Conservation (phyloP, 495 filamentous ascomycete species). For the Daldinia vernicosa region DNA sequence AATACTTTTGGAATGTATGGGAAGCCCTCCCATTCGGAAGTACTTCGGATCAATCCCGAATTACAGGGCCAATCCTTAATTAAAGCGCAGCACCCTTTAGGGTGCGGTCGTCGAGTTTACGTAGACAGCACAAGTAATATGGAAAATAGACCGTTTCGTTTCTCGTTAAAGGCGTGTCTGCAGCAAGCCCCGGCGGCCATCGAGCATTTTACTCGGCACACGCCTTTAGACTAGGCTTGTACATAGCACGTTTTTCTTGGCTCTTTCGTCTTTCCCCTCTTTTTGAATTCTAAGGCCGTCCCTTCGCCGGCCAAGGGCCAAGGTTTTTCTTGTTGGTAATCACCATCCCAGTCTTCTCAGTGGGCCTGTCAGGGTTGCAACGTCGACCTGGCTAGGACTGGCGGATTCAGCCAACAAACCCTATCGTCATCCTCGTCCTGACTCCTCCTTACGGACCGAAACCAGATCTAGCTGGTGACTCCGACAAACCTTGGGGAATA, state of each 20-base stretch:
- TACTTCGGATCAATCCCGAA: no score
- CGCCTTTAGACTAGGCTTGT: slow-evolving; percentile 30
- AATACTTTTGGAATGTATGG: no score
- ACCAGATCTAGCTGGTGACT: slow-evolving; percentile 42
- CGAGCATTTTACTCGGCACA: slow-evolving; percentile 25
- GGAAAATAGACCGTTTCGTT: slow-evolving; percentile 45
- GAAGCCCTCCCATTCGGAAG: no score
- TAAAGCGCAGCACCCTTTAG: no score
- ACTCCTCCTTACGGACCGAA: slow-evolving; percentile 43
- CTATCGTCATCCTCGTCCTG: slow-evolving; percentile 42
- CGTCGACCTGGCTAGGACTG: slow-evolving; percentile 39
- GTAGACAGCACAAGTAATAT: no score
- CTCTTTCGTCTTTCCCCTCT: slow-evolving; percentile 36
- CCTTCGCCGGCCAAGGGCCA: slow-evolving; percentile 39
- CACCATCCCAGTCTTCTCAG: slow-evolving; percentile 35
- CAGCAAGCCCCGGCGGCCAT: slow-evolving; percentile 28
- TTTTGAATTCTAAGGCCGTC: slow-evolving; percentile 33
- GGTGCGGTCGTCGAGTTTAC: no score
- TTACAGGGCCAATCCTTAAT: no score
- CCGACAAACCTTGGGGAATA: slow-evolving; percentile 34
- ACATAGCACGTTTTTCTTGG: slow-evolving; percentile 35
- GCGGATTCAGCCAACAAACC: slow-evolving; percentile 45
- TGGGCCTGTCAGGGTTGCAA: slow-evolving; percentile 44
- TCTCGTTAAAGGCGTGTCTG: slow-evolving; percentile 35
- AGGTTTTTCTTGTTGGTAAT: slow-evolving; percentile 50